Percentiles rank a stretch among this genome's conserved stretches.
These are phyloP conservation scores for Exophiala bonariae DNA, from an alignment of 2,329 filamentous ascomycete species.

Conservation along the genomic window DNA sequence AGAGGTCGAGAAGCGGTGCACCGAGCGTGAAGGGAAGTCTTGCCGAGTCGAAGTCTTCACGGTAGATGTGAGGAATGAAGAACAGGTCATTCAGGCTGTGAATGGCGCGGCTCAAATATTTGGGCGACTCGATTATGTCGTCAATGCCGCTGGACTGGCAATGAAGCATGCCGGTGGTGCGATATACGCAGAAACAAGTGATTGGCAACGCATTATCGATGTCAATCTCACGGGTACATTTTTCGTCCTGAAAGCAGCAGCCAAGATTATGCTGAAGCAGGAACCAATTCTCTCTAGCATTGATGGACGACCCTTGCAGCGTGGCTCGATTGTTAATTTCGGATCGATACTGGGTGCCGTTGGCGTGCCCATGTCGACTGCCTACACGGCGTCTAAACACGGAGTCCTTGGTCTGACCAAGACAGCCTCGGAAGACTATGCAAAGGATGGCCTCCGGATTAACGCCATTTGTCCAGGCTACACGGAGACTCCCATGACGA, in stretches of 20 bases:
- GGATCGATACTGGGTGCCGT: conserved; percentile 55
- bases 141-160: conserved; percentile 30
- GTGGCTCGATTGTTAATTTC: conserved; percentile 54
- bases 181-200: conserved; percentile 28
- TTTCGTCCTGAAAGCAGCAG: conserved; percentile 42
- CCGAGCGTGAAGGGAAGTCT: background rate
- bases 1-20: background rate
- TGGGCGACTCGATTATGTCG: conserved; percentile 35
- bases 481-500: conserved; percentile 71
- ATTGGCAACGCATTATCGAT: conserved; percentile 44
- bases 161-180: conserved; percentile 29
- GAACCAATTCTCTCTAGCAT: conserved; percentile 40
- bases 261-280: conserved; percentile 47
- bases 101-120: conserved; percentile 58
- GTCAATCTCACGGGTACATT: conserved; percentile 48
- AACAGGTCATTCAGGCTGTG: conserved; percentile 53
- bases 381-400: conserved; percentile 50
- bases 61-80: conserved; percentile 52
- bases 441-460: conserved; percentile 47
- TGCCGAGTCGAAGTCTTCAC: conserved; percentile 1
- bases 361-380: conserved; percentile 38
- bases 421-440: conserved; percentile 55
- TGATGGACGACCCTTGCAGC: conserved; percentile 37
- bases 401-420: conserved; percentile 60
- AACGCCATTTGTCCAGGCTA: conserved; percentile 56